phyloP scores from a whole-genome alignment of 208 protist species.

The Phytomonas sp. region DNA sequence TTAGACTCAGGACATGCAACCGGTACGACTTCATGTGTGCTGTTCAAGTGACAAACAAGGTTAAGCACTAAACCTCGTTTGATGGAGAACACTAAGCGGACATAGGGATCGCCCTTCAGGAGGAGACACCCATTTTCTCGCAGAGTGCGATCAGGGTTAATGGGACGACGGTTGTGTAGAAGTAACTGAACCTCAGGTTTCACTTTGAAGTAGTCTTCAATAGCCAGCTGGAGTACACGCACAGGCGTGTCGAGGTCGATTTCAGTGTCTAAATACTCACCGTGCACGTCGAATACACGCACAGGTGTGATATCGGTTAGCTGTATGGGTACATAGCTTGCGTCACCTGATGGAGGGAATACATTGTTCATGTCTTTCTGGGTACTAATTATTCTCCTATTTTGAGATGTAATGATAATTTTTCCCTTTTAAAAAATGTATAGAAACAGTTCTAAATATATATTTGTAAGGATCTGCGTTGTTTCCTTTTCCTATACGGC shows the following conservation, averaged over 20 bases:
- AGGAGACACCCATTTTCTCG: constrained; percentile 69
- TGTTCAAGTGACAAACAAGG: constrained; percentile 35
- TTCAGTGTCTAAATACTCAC: constrained; percentile 83
- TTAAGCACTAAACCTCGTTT: constrained; percentile 70
- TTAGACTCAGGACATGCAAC: constrained; percentile 39
- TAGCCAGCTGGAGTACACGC: constrained; percentile 54
- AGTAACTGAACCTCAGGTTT: constrained; percentile 73
- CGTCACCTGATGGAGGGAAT: not conserved
- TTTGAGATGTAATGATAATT: not conserved
- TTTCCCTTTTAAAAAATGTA: not conserved
- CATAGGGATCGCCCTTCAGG: constrained; percentile 81
- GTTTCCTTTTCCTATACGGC: not conserved
- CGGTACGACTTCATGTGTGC: constrained; percentile 28
- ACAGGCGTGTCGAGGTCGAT: constrained; percentile 65
- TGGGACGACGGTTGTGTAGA: constrained; percentile 67
- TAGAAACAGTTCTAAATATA: not conserved
- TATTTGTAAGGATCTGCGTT: not conserved
- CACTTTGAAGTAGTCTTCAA: constrained; percentile 80
- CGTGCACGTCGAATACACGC: constrained; percentile 55
- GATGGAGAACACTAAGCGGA: constrained; percentile 56
- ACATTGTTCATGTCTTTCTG: constrained; percentile 4
- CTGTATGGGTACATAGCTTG: constrained; percentile 46
- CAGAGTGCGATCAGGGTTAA: constrained; percentile 47
- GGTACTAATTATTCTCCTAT: not conserved
- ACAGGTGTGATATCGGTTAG: constrained; percentile 62